Percentiles rank a stretch among this genome's conserved stretches.
Conservation (phyloP, 2,329 filamentous ascomycete species). For the Passalora sequoiae region DNA sequence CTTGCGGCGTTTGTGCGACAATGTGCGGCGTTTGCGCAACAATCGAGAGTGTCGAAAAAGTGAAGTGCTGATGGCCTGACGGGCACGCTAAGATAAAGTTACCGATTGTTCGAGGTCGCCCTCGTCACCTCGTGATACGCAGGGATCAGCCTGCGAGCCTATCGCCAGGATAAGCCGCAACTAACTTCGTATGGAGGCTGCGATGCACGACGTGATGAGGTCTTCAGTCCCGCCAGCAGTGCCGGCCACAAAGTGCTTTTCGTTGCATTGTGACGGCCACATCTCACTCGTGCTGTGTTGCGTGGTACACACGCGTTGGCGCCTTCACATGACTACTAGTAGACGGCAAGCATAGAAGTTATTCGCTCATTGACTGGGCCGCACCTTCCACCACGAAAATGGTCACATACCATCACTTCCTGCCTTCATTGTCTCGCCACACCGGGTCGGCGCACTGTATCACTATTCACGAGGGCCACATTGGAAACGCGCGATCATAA, state of each 20-base stretch:
- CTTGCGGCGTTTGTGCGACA: slow-evolving; percentile 11
- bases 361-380: slow-evolving; percentile 7
- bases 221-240: background rate
- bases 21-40: background rate
- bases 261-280: background rate
- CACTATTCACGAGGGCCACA: background rate
- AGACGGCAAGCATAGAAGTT: background rate
- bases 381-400: slow-evolving; percentile 12
- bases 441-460: background rate
- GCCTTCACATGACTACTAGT: slow-evolving; percentile 3
- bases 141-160: background rate
- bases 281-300: slow-evolving; percentile 1
- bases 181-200: slow-evolving; percentile 2
- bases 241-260: background rate
- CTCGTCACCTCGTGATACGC: slow-evolving; percentile 1
- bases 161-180: background rate
- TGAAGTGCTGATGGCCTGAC: too few species aligned
- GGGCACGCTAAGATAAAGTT: too few species aligned
- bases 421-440: slow-evolving; percentile 8
- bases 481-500: background rate
- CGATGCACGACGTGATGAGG: background rate
- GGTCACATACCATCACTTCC: slow-evolving; percentile 9
- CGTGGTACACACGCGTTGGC: slow-evolving; percentile 3
- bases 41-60: slow-evolving; percentile 1
- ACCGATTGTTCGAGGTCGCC: too few species aligned